phyloP scores from a whole-genome alignment of 2,329 filamentous ascomycete genomes.

The Aspergillus proliferans region DNA sequence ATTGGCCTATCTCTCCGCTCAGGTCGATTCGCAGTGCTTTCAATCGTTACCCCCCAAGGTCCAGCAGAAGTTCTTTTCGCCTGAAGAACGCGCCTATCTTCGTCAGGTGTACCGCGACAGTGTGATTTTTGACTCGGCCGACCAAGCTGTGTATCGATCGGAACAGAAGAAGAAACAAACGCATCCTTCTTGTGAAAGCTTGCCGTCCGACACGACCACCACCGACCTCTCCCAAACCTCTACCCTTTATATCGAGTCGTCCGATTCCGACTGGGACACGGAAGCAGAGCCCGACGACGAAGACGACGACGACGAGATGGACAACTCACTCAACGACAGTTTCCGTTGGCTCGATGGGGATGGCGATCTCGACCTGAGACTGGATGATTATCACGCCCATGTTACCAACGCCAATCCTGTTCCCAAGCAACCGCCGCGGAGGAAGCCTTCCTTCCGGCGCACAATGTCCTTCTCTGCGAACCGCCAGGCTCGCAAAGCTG shows the following conservation, averaged over 20 bases:
- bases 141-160: constrained; percentile 52
- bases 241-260: constrained; percentile 19
- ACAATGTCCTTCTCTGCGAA: constrained; percentile 66
- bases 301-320: constrained; percentile 29
- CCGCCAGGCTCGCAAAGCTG: constrained; percentile 48
- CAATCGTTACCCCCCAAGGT: constrained; percentile 66
- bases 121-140: constrained; percentile 52
- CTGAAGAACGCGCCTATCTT: constrained; percentile 60
- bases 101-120: constrained; percentile 51
- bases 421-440: constrained; percentile 10
- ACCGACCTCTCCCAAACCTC: constrained; percentile 13
- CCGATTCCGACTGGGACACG: constrained; percentile 24
- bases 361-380: constrained; percentile 61
- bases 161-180: constrained; percentile 26
- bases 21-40: constrained; percentile 62
- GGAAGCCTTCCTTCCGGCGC: constrained; percentile 60
- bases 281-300: constrained; percentile 34
- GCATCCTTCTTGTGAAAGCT: constrained; percentile 22
- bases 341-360: constrained; percentile 71
- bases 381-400: constrained; percentile 66
- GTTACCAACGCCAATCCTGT: constrained; percentile 44
- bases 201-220: constrained; percentile 8
- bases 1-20: constrained; percentile 37
- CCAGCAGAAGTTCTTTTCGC: constrained; percentile 62
- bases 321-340: constrained; percentile 58